Evolutionary conservation across 495 filamentous ascomycete genomes (phyloP).

Genomic region (Neurospora sp.): DNA sequence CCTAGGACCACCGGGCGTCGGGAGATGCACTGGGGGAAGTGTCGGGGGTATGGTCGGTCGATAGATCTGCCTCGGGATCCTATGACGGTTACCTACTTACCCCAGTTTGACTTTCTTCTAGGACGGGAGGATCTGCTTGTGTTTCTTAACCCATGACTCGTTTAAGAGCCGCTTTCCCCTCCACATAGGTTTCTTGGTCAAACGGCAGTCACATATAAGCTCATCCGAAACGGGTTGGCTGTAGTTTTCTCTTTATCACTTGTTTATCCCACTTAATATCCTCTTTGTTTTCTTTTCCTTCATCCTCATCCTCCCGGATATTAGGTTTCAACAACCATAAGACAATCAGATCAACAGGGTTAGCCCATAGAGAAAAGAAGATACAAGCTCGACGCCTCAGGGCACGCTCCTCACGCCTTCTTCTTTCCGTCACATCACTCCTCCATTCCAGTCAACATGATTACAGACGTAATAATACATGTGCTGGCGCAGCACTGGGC

Average conservation of each 20-base stretch:
- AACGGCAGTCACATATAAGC: neutral
- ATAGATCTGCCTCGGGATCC: neutral
- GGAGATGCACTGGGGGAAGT: neutral
- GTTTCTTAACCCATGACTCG: neutral
- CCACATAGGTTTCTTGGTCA: neutral
- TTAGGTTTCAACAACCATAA: neutral
- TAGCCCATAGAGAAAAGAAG: neutral
- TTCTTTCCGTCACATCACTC: neutral
- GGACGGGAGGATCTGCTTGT: neutral
- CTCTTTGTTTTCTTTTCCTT: neutral
- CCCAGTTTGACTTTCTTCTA: neutral
- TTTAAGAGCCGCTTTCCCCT: neutral
- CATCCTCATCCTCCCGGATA: neutral
- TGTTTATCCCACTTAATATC: neutral
- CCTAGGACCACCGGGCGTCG: neutral
- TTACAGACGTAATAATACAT: conserved; percentile 17
- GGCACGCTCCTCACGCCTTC: neutral
- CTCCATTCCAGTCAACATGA: conserved; percentile 4
- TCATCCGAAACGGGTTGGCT: neutral
- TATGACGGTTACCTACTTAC: neutral
- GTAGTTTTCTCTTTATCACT: neutral
- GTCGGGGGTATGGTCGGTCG: neutral
- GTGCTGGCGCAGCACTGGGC: conserved; percentile 40
- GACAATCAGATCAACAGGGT: neutral
- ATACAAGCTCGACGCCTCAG: neutral